Evolutionary conservation across 768 basidiomycete genomes (phyloP).

Genomic region (Melanogaster broomeanus): DNA sequence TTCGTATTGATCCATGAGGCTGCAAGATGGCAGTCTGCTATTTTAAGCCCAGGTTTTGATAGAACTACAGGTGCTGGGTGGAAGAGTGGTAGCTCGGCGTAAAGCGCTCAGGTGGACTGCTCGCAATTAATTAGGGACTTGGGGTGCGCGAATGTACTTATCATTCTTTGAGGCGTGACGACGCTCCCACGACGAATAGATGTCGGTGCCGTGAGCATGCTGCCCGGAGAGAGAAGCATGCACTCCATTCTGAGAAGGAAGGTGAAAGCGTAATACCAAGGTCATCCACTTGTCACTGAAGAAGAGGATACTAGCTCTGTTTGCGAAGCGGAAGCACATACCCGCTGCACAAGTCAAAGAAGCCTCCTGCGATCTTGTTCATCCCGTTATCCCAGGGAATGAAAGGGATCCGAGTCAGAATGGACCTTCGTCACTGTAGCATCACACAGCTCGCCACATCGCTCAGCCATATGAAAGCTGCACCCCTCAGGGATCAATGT

Average conservation of each 20-base stretch:
- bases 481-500: neutral
- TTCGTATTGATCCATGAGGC: constrained; percentile 60
- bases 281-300: neutral
- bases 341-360: too few species aligned
- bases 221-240: neutral
- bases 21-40: constrained; percentile 43
- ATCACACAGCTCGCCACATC: neutral
- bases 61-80: constrained; percentile 18
- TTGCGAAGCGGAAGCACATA: too few species aligned
- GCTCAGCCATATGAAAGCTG: neutral
- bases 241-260: neutral
- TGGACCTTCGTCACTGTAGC: neutral
- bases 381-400: neutral
- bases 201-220: neutral
- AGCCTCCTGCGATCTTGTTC: too few species aligned
- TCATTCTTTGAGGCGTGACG: neutral
- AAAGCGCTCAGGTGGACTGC: constrained; percentile 18
- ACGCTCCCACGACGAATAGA: neutral
- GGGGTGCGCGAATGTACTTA: neutral
- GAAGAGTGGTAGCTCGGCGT: constrained; percentile 16
- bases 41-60: constrained; percentile 45
- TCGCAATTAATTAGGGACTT: neutral
- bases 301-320: too few species aligned
- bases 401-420: neutral
- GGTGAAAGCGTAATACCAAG: neutral